A percentile compares a stretch with the other conserved stretches of the same genome.
Conservation (phyloP, 257 asterid genomes). For the Osmanthus fragrans region DNA sequence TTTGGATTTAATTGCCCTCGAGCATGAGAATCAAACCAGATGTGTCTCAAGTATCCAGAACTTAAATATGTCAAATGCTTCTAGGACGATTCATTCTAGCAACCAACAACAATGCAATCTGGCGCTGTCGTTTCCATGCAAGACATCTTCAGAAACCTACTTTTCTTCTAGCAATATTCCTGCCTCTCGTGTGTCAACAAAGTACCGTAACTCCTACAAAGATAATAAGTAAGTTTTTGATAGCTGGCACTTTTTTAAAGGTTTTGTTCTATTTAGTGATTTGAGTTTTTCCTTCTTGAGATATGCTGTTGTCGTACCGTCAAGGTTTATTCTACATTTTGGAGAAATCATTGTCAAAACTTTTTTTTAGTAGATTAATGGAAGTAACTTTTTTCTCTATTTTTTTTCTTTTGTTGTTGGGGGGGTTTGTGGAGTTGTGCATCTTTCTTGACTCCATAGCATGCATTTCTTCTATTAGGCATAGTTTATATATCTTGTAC, state of each 20-base stretch:
- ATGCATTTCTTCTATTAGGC: too few relatives aligned
- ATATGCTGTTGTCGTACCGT: not conserved
- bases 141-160: conserved; percentile 23
- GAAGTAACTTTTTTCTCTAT: too few relatives aligned
- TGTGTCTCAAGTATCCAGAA: conserved; percentile 32
- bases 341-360: not conserved
- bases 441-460: not conserved
- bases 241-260: not conserved
- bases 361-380: not conserved
- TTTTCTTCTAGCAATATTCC: conserved; percentile 32
- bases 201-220: conserved; percentile 16
- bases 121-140: conserved; percentile 26
- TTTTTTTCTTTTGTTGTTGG: too few relatives aligned
- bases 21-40: conserved; percentile 35
- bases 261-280: not conserved
- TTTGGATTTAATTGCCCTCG: conserved; percentile 28
- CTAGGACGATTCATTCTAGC: conserved; percentile 14
- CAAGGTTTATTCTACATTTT: not conserved
- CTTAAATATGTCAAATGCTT: conserved; percentile 14
- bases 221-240: conserved; percentile 29
- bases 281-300: not conserved
- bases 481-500: too few relatives aligned
- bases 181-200: conserved; percentile 29
- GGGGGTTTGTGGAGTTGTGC: not conserved
- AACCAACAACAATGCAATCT: conserved; percentile 22